Evolutionary conservation across 2,329 filamentous ascomycete genomes (phyloP), one percentile per base, ranked within the genome.

Genomic region (Aspergillus caelatus): DNA sequence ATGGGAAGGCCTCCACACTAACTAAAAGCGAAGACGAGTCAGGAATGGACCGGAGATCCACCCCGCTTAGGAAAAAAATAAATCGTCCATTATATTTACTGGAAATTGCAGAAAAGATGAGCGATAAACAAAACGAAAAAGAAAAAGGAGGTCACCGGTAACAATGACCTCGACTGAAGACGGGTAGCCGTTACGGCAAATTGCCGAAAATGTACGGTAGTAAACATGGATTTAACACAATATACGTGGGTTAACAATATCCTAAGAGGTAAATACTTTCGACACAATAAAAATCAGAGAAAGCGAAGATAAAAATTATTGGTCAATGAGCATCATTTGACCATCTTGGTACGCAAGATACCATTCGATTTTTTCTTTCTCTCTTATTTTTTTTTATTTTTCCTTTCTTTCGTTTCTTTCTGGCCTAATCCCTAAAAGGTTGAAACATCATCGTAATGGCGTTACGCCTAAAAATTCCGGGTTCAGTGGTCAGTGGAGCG

Each of bases 1-100:
- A 61, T 45, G 54, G 28, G 21, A 41, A 46, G 23, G 30, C 58
- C 50, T 60, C 58, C 58, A 61, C 55, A 57, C 43, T 53, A 62
- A 61, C 34, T 41, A 36, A 34, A 43, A 50, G 34, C 30, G 58
- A 50, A 53, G 48, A 32, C 61, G 48, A 63, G 61, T 60, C 53
- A 68, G 62, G 57, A 65, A 66, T 58, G 62, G 59, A 62, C 56
- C 52, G 54, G 64, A 65, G 66, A 58, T 64, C 66, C 67, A 68
- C 68, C 45, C 48, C 54, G 26, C 45, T 45, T 59, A 21, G 58
- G 45, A 52, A 59, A 62, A 60, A 58, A 65, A 53, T 43, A 58
- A 65, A 69, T 63, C 63, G 58, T 34, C 57, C 62, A 59, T 65
- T 62, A 59, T 57, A n/a, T 43, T 52, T 28, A 45, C 43, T 46